phyloP scores from a whole-genome alignment of 1,284 basidiomycete genomes.

The Ustilago trichophora region DNA sequence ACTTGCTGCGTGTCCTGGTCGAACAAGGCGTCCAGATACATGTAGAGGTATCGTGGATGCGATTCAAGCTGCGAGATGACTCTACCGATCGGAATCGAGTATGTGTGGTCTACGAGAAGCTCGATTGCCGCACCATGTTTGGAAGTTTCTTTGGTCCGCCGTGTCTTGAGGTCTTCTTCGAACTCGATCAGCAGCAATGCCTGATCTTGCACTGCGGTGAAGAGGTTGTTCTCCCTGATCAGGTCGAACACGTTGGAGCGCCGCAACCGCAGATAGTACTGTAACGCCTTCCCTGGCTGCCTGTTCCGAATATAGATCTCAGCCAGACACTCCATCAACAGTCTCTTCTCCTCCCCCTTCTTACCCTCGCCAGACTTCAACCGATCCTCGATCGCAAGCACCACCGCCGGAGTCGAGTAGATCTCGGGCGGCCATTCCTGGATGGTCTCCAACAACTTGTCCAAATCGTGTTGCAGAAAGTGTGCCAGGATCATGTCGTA shows the following conservation, averaged over 20 bases:
- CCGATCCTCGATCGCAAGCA: constrained; percentile 84
- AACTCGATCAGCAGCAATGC: constrained; percentile 91
- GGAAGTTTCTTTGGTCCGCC: neutral
- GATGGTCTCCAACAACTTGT: constrained; percentile 81
- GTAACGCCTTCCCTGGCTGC: constrained; percentile 91
- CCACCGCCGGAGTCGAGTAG: constrained; percentile 86
- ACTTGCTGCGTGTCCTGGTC: constrained; percentile 84
- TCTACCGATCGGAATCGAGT: constrained; percentile 90
- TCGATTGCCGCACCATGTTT: constrained; percentile 77
- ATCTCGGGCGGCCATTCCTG: constrained; percentile 89
- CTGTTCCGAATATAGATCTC: constrained; percentile 89
- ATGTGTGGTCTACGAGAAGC: constrained; percentile 90
- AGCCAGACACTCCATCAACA: constrained; percentile 89
- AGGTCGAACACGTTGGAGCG: constrained; percentile 91
- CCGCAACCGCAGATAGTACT: constrained; percentile 85
- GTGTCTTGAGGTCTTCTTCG: constrained; percentile 82
- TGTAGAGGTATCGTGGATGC: constrained; percentile 83
- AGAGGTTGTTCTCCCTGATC: constrained; percentile 91
- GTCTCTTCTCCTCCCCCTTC: constrained; percentile 64
- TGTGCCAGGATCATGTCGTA: constrained; percentile 96
- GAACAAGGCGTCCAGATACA: constrained; percentile 91
- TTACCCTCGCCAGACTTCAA: constrained; percentile 68
- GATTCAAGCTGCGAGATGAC: constrained; percentile 86
- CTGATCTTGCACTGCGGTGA: constrained; percentile 93
- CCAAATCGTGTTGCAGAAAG: constrained; percentile 79